phyloP scores from a whole-genome alignment of 352 stramenopile genomes.

The Phytophthora colocasiae region DNA sequence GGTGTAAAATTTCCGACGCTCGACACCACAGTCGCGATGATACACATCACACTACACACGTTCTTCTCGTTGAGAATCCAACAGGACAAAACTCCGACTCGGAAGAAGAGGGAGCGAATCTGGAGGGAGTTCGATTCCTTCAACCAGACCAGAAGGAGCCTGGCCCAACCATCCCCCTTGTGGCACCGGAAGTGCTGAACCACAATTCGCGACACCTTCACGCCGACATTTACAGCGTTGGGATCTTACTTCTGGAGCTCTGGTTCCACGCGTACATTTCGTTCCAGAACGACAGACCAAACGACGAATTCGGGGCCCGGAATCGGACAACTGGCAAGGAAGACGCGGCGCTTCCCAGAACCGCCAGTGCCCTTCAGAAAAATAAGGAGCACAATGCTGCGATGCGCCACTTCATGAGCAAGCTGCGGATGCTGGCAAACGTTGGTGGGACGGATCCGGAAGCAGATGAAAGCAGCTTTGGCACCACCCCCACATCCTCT shows the following conservation, averaged over 20 bases:
- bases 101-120: constrained; percentile 37
- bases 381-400: constrained; percentile 44
- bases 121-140: constrained; percentile 46
- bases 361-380: constrained; percentile 31
- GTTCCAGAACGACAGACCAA: constrained; percentile 37
- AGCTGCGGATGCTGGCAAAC: constrained; percentile 50
- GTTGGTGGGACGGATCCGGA: constrained; percentile 34
- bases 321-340: constrained; percentile 18
- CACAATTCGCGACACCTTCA: constrained; percentile 42
- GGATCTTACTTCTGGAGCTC: constrained; percentile 62
- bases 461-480: constrained; percentile 51
- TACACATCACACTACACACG: constrained; percentile 26
- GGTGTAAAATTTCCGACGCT: constrained; percentile 70
- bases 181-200: constrained; percentile 56
- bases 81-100: constrained; percentile 23
- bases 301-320: constrained; percentile 20
- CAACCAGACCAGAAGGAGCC: constrained; percentile 21
- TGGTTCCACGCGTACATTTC: constrained; percentile 61
- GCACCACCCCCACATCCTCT: constrained; percentile 50
- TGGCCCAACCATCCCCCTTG: constrained; percentile 44
- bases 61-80: constrained; percentile 23
- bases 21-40: constrained; percentile 44
- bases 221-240: constrained; percentile 67
- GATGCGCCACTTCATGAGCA: constrained; percentile 60
- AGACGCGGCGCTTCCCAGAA: constrained; percentile 23